Percentiles rank a stretch among this genome's conserved stretches.
Conservation (phyloP, 805 yeast genomes). For the Candida andamanensis region DNA sequence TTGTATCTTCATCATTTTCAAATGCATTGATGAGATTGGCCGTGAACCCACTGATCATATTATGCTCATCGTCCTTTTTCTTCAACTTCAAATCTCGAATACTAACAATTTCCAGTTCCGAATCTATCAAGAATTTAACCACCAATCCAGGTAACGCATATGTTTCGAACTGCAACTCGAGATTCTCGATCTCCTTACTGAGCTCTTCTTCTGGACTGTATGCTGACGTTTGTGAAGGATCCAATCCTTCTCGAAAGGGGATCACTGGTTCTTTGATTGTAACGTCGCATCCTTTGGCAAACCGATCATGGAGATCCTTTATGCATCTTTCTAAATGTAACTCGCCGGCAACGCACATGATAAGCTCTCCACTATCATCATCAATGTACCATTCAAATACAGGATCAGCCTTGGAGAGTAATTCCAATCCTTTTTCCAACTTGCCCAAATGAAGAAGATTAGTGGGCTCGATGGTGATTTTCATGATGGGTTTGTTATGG, state of each 20-base stretch:
- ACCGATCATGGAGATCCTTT: conserved; percentile 83
- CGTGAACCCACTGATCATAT: conserved; percentile 5
- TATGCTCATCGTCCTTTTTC: conserved; percentile 10
- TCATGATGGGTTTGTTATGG: conserved; percentile 82
- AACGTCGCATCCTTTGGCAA: conserved; percentile 81
- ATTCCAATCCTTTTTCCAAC: conserved; percentile 70
- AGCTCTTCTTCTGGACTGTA: conserved; percentile 9
- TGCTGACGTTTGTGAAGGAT: conserved; percentile 44
- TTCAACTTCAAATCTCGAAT: conserved; percentile 17
- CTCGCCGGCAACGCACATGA: conserved; percentile 94
- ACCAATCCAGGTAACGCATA: conserved; percentile 54
- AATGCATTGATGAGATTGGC: conserved; percentile 8
- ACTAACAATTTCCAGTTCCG: conserved; percentile 40
- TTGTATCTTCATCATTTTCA: conserved; percentile 6
- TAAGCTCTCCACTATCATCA: conserved; percentile 84
- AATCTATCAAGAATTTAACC: conserved; percentile 43
- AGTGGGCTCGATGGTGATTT: conserved; percentile 93
- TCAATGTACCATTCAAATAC: conserved; percentile 83
- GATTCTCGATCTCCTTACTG: conserved; percentile 12
- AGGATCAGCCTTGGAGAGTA: conserved; percentile 87
- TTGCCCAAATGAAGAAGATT: conserved; percentile 75
- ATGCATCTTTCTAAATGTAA: conserved; percentile 91
- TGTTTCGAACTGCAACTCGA: conserved; percentile 41
- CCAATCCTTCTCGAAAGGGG: conserved; percentile 85
- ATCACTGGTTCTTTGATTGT: conserved; percentile 87